Conservation (phyloP, 1,139 yeast genomes). For the Suhomyces choctaworum region DNA sequence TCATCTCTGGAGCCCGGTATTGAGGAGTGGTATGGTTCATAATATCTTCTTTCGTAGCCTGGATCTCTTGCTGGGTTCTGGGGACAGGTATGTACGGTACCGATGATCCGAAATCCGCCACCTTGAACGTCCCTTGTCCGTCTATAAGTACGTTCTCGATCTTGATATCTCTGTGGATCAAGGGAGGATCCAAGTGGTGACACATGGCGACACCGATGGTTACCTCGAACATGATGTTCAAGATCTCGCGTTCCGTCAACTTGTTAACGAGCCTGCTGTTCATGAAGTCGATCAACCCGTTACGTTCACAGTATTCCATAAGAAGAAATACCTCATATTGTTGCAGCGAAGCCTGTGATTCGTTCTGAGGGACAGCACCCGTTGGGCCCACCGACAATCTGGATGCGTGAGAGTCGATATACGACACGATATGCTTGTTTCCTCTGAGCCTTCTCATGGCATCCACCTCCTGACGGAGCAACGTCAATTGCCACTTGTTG, state of each 20-base stretch:
- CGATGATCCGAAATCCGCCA: constrained; percentile 95
- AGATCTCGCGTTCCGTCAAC: constrained; percentile 77
- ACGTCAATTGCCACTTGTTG: constrained; percentile 65
- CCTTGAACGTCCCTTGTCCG: constrained; percentile 67
- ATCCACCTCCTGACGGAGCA: constrained; percentile 75
- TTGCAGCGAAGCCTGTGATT: constrained; percentile 23
- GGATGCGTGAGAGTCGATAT: constrained; percentile 95
- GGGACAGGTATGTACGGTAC: constrained; percentile 70
- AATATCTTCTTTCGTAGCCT: constrained; percentile 74
- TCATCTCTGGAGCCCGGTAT: constrained; percentile 95
- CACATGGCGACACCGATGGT: constrained; percentile 83
- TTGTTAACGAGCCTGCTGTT: constrained; percentile 83
- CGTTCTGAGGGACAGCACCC: constrained; percentile 27
- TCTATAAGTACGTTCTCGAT: constrained; percentile 92
- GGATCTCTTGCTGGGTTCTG: constrained; percentile 61
- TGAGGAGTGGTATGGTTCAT: constrained; percentile 96
- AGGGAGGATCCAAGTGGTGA: constrained; percentile 79
- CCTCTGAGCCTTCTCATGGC: constrained; percentile 82
- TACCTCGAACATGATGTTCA: constrained; percentile 79
- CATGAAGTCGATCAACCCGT: constrained; percentile 92
- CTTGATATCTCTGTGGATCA: constrained; percentile 91
- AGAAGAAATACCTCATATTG: constrained; percentile 85
- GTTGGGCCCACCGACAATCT: constrained; percentile 37
- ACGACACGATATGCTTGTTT: constrained; percentile 76
- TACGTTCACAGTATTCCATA: constrained; percentile 89